Evolutionary conservation across 1,284 basidiomycete species (phyloP), one percentile per base, ranked within the genome.

Genomic region (Apiotrichum veenhuisii): DNA sequence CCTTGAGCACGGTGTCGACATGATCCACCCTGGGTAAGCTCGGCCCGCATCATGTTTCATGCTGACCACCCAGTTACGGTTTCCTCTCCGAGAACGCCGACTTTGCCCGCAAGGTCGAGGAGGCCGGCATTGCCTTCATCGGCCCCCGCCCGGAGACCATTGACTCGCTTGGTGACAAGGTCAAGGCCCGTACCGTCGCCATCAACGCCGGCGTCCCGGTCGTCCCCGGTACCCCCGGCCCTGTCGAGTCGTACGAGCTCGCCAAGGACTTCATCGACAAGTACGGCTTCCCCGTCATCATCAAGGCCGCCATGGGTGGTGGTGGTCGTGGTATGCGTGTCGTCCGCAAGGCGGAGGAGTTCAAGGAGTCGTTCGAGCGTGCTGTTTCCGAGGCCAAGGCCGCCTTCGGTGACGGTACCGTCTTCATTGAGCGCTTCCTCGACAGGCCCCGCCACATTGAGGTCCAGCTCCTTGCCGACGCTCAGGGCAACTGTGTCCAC

Each of bases 281-380:
- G 77, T 86, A 94, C 73, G 95, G 95, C 40, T 97, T 97, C 82
- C 95, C 95, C 63, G 90, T 94, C 49, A 94, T 95, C 75, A 94
- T 96, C 83, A 96, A 97, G 80, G 94, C 94, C 48, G 94, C 94
- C 25, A 96, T 97, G 91, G 95, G 95, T 59, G 95, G 95, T 65
- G 95, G 95, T 72, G 95, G 95, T 57, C 89, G 94, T 71, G 95
- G 95, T 64, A 98, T 98, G 95, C 89, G 95, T 76, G 94, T 98
- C 58, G 95, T 98, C 37, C 86, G 91, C 63, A 89, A 92, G 71
- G 86, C 91, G 75, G 87, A 87, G 48, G 88, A 91, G 65, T 97
- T 98, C 82, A 84, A 94, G 79, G 82, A 86, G 66, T 82, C 88
- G 8, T 98, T 98, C 75, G 85, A 93, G 73, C 88, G 93, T 64